Percentiles rank a stretch among this genome's conserved stretches.
These are phyloP conservation scores for Rhododendron ovatum DNA, from an alignment of 148 eudicot species.

Conservation along the genomic window DNA sequence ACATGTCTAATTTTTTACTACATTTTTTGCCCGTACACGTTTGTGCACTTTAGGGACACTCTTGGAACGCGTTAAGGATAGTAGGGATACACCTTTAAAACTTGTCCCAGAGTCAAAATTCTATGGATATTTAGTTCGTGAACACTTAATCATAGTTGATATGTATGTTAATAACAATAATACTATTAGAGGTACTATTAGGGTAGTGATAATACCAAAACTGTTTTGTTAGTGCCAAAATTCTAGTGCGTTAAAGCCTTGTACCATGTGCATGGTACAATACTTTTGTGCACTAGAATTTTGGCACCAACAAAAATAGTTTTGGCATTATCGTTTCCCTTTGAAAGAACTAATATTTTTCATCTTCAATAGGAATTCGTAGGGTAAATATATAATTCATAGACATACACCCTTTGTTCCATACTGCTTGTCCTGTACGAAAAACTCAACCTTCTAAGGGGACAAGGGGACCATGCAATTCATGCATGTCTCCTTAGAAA, in stretches of 20 bases:
- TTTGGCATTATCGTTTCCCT: too few relatives aligned
- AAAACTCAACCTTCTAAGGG: too few relatives aligned
- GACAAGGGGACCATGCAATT: not conserved
- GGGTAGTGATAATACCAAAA: too few relatives aligned
- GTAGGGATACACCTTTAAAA: not conserved
- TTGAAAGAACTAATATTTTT: not conserved
- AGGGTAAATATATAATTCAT: not conserved
- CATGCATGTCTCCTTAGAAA: not conserved
- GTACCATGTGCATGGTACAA: too few relatives aligned
- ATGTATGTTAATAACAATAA: not conserved
- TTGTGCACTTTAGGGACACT: not conserved
- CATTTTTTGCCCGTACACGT: not conserved
- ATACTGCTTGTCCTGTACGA: too few relatives aligned
- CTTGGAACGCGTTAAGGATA: not conserved
- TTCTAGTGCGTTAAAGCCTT: too few relatives aligned
- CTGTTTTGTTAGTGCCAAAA: too few relatives aligned
- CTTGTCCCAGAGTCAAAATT: not conserved
- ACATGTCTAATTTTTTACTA: not conserved
- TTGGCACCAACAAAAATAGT: too few relatives aligned
- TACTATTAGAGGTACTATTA: too few relatives aligned
- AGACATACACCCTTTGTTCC: too few relatives aligned
- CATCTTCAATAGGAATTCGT: not conserved
- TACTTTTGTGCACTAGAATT: too few relatives aligned
- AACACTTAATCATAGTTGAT: not conserved
- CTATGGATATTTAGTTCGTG: not conserved